Evolutionary conservation across 495 filamentous ascomycete species (phyloP).

Genomic region (Xylaria curta): DNA sequence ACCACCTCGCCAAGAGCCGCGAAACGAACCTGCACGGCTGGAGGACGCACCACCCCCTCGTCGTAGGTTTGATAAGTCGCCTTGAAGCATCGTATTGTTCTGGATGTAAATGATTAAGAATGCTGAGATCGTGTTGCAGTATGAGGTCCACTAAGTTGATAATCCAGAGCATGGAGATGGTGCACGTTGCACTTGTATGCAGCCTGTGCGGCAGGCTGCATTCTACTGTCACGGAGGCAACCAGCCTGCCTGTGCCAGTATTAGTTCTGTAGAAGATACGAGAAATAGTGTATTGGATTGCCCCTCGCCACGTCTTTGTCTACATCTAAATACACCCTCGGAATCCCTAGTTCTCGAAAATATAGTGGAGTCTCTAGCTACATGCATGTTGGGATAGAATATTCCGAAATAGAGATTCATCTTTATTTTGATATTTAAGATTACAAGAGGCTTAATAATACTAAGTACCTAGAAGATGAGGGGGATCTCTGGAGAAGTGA

Average conservation of each 20-base stretch:
- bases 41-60: neutral
- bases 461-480: neutral
- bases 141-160: neutral
- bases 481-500: neutral
- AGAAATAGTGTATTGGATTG: neutral
- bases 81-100: neutral
- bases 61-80: constrained; percentile 1
- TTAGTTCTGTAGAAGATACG: neutral
- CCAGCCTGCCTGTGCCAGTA: neutral
- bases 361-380: neutral
- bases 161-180: neutral
- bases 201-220: neutral
- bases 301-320: neutral
- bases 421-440: too few species aligned
- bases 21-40: constrained; percentile 3
- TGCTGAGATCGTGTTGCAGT: neutral
- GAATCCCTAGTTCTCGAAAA: neutral
- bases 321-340: neutral
- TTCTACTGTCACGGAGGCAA: neutral
- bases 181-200: neutral
- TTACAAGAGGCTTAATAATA: neutral
- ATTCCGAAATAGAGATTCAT: neutral
- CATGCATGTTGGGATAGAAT: neutral
- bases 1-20: constrained; percentile 1
- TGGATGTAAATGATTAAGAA: neutral